A percentile compares a stretch with the other conserved stretches of the same genome.
Evolutionary conservation across 805 yeast genomes (phyloP).

Genomic region (Lachancea lanzarotensis): DNA sequence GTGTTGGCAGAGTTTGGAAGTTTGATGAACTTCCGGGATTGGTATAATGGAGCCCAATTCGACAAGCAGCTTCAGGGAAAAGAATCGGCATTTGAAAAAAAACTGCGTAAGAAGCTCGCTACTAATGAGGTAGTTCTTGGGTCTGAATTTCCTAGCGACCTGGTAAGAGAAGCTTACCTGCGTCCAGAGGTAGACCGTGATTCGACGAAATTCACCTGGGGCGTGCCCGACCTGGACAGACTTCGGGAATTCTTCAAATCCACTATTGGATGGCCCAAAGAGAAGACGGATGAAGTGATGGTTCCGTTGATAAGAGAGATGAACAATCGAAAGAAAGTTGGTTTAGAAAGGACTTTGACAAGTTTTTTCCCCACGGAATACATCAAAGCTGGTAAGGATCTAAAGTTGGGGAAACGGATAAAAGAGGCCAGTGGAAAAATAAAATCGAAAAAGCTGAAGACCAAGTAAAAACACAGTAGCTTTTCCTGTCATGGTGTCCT

Average conservation of each 20-base stretch:
- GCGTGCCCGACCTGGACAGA: slow-evolving; percentile 76
- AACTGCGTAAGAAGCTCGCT: slow-evolving; percentile 48
- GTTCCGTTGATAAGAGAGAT: slow-evolving; percentile 79
- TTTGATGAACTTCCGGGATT: slow-evolving; percentile 33
- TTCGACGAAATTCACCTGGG: slow-evolving; percentile 78
- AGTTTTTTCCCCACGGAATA: slow-evolving; percentile 64
- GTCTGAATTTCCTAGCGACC: slow-evolving; percentile 60
- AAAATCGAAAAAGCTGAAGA: slow-evolving; percentile 27
- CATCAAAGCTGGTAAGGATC: slow-evolving; percentile 40
- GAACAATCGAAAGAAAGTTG: slow-evolving; percentile 52
- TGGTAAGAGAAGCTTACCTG: slow-evolving; percentile 66
- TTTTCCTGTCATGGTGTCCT: not conserved
- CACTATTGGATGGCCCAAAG: slow-evolving; percentile 75
- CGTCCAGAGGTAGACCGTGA: slow-evolving; percentile 83
- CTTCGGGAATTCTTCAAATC: slow-evolving; percentile 61
- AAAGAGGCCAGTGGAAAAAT: slow-evolving; percentile 50
- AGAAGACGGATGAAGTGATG: slow-evolving; percentile 70
- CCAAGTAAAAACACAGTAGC: slow-evolving; percentile 7
- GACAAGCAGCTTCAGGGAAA: slow-evolving; percentile 35
- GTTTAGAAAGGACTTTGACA: slow-evolving; percentile 52
- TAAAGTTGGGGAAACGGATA: slow-evolving; percentile 54
- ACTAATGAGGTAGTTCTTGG: slow-evolving; percentile 53
- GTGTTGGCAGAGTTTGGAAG: slow-evolving; percentile 74
- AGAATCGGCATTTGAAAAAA: slow-evolving; percentile 47
- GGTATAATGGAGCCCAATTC: slow-evolving; percentile 41